Conservation (phyloP, 441 rosid species). For the Jatropha podagrica region DNA sequence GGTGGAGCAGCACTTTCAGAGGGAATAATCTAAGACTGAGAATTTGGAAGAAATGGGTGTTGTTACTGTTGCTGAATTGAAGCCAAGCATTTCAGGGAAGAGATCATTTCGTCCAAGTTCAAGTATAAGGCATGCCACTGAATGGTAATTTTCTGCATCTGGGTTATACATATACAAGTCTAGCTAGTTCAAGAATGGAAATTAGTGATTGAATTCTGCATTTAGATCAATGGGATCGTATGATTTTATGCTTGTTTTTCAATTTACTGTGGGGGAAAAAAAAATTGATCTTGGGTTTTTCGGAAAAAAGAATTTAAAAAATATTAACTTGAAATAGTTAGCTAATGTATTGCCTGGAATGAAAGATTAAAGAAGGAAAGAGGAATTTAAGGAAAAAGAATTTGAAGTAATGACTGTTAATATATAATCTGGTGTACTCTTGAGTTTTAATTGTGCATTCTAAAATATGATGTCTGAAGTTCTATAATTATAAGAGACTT, state of each 20-base stretch:
- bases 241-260: background rate
- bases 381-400: background rate
- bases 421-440: background rate
- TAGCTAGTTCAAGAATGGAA: background rate
- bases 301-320: background rate
- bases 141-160: slow-evolving; percentile 53
- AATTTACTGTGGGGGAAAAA: background rate
- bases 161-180: background rate
- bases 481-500: background rate
- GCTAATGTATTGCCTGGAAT: background rate
- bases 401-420: background rate
- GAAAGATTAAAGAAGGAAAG: background rate
- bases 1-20: slow-evolving; percentile 22
- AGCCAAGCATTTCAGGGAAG: slow-evolving; percentile 86
- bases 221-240: background rate
- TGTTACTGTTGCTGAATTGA: slow-evolving; percentile 72
- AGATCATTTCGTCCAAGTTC: slow-evolving; percentile 85
- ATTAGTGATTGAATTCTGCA: background rate
- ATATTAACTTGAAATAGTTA: background rate
- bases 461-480: background rate
- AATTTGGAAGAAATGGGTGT: slow-evolving; percentile 63
- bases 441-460: background rate
- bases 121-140: slow-evolving; percentile 87
- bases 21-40: slow-evolving; percentile 10
- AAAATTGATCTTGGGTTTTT: background rate